Base-by-base conservation (phyloP, 2,329 filamentous ascomycete species). In the Ophiostoma australiae region DNA sequence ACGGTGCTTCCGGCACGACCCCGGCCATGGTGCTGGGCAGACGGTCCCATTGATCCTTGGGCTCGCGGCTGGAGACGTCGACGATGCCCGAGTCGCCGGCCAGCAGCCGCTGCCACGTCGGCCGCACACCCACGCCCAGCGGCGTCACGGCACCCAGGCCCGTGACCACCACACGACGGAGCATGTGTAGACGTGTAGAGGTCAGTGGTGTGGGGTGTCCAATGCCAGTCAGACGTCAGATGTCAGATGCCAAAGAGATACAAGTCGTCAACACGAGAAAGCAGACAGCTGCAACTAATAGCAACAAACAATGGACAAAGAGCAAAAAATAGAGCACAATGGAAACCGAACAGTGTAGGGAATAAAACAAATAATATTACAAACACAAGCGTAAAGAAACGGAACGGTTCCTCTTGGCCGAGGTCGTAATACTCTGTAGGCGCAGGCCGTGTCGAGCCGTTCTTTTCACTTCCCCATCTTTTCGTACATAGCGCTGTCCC, bases 1-100 rank as follows among this genome's bases (percentile, higher is more conserved):
- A 44, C 3, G 33, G 10, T n/a, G 66, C 23, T 23, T 73, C 71
- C 1, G 94, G 93, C 0, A 99, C 91, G 23, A 95, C 78, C 1
- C 91, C 95, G 63, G 94, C 94, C 69, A 98, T 89, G 70, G 90
- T 92, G 79, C 92, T 95, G 15, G 94, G 93, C 61, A 97, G 83
- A 63, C 89, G 86, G 10, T 83, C 84, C 85, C 94, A 97, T 74
- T 79, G 79, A 37, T 77, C 82, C 79, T 73, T 83, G 73, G 81
- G 89, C 72, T 84, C 86, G 69, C 87, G 84, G 72, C 86, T 79
- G 71, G 85, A 86, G 69, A 95, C 86, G 75, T 91, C 94, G 72
- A 89, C 85, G 76, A 99, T 88, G 74, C 94, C 95, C 73, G 90
- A 93, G 55, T 94, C 85, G 65, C 92, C 89, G 61, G 91, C 88